Conservation (phyloP, 805 yeast genomes). For the Candida gorgasii region DNA sequence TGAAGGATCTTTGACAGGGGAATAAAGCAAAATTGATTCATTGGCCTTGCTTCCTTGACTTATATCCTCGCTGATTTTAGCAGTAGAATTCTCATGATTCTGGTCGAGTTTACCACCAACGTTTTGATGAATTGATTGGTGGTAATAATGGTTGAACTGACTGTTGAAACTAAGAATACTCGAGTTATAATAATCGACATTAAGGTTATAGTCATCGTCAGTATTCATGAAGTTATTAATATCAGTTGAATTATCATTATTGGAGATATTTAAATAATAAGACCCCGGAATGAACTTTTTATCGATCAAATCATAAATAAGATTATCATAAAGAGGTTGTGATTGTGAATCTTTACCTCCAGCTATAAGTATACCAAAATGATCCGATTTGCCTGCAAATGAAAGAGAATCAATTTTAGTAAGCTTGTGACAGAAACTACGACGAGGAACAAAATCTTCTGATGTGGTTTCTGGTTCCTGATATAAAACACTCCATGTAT, state of each 20-base stretch:
- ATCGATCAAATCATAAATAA: slow-evolving; percentile 48
- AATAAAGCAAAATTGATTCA: slow-evolving; percentile 33
- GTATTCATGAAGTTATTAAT: slow-evolving; percentile 15
- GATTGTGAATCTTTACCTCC: slow-evolving; percentile 52
- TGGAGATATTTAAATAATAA: slow-evolving; percentile 10
- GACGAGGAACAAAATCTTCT: slow-evolving; percentile 25
- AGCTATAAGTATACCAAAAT: slow-evolving; percentile 50
- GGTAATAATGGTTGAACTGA: slow-evolving; percentile 21
- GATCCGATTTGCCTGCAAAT: slow-evolving; percentile 38
- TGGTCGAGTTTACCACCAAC: background rate
- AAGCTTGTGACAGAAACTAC: slow-evolving; percentile 57
- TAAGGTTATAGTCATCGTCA: slow-evolving; percentile 22
- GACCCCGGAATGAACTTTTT: slow-evolving; percentile 27
- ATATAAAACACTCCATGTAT: slow-evolving; percentile 54
- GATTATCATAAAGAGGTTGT: slow-evolving; percentile 31
- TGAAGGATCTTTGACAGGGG: slow-evolving; percentile 25
- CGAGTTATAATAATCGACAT: slow-evolving; percentile 34
- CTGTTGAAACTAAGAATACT: slow-evolving; percentile 34
- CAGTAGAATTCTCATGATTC: slow-evolving; percentile 3
- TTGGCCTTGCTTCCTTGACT: background rate
- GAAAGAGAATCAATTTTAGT: slow-evolving; percentile 40
- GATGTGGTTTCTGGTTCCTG: slow-evolving; percentile 17
- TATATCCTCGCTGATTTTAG: background rate
- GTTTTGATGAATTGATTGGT: background rate
- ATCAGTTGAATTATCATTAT: slow-evolving; percentile 9